Conservation (phyloP, 75 land plant species). For the Selaginella moellendorffii region DNA sequence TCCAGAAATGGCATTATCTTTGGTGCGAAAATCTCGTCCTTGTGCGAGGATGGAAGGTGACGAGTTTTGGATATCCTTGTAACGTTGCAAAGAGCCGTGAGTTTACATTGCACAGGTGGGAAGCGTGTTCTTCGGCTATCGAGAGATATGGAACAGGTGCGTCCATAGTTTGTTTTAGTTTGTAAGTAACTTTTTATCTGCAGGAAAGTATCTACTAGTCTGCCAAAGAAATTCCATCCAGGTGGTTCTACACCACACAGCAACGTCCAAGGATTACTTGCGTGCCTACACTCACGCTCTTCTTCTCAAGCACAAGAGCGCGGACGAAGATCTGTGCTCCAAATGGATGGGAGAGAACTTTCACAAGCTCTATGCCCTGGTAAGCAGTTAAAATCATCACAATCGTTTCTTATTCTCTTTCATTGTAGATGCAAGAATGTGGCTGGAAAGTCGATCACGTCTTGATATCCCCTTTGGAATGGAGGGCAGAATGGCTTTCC, state of each 20-base stretch:
- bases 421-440: conserved; percentile 16
- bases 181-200: neutral
- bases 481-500: conserved; percentile 30
- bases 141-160: conserved; percentile 16
- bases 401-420: conserved; percentile 9
- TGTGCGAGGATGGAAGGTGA: conserved; percentile 15
- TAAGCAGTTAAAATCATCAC: conserved; percentile 10
- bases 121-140: conserved; percentile 11
- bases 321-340: neutral
- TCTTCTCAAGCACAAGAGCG: neutral
- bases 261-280: conserved; percentile 16
- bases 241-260: conserved; percentile 21
- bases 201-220: conserved; percentile 21
- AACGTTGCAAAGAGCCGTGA: too few relatives aligned
- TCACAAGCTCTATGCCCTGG: conserved; percentile 11
- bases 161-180: neutral
- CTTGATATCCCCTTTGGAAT: conserved; percentile 14
- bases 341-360: conserved; percentile 21
- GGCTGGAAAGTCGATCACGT: conserved; percentile 27
- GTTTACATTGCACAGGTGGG: too few relatives aligned
- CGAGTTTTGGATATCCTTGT: too few relatives aligned
- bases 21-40: conserved; percentile 20
- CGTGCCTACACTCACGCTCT: conserved; percentile 27
- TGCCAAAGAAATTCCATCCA: conserved; percentile 10
- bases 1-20: conserved; percentile 9